Evolutionary conservation across 73 alveolate genomes (phyloP), one percentile per base, ranked within the genome.

Genomic region (Paramecium octaurelia): DNA sequence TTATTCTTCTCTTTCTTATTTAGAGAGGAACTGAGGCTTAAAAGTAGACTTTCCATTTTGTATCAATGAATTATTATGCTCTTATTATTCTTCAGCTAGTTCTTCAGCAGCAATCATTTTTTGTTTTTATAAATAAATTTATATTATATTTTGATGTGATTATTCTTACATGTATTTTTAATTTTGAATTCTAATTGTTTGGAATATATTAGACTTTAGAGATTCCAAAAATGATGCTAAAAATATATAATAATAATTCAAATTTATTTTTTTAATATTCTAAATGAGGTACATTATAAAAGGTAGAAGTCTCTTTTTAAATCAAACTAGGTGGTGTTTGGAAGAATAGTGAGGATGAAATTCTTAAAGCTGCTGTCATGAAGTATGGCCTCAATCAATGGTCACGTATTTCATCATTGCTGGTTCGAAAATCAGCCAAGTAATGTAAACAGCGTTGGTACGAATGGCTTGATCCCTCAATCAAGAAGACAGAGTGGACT

Each of bases 371-470:
- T 2, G 99, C 99, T 34, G 99, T 99, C 76, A 99, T 98, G 99
- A 99, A 99, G 92, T 99, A 99, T 93, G 99, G 99, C 35, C 97
- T 98, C 54, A 99, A 98, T 94, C 98, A 99, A 95, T 99, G 99
- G 99, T 92, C 99, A 6, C 94, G 99, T 60, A 98, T 99, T 40
- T 97, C 99, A 3, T 96, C 99, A 44, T 95, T 99, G 46, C 96
- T 99, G 34, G 99, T 98, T 12, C 93, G 99, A 84, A 99, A 99
- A 93, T 96, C 99, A 60, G 99, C 99, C 59, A 99, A 99, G 88
- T 99, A 99, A 95, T 99, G 99, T 95, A 99, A 99, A 92, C 99
- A 99, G 85, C 96, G 99, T 93, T 99, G 99, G 99, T 99, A 99
- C 89, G 99, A 99, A 59, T 99, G 99, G 99, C 98, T 99, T 46